These are phyloP conservation scores for Perkinsus olseni DNA, from an alignment of 169 alveolate genomes.

Conservation along the genomic window DNA sequence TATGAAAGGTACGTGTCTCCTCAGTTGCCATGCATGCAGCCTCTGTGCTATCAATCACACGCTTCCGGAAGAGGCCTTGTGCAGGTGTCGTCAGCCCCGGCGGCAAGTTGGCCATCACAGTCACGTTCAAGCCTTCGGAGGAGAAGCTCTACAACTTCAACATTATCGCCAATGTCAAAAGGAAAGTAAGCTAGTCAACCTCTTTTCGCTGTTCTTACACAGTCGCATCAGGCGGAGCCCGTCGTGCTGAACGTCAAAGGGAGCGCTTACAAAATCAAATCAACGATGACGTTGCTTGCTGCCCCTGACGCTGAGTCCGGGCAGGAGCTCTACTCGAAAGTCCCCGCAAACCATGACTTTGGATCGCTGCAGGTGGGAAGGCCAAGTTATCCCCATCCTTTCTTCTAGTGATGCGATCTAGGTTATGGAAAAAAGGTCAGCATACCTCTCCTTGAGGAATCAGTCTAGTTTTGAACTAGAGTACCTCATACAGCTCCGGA, in stretches of 20 bases:
- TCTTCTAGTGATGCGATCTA: not conserved
- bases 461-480: not conserved
- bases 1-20: conserved; percentile 33
- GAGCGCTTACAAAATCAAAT: conserved; percentile 67
- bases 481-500: not conserved
- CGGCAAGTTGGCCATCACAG: conserved; percentile 58
- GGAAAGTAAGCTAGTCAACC: conserved; percentile 44
- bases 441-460: not conserved
- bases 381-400: no score
- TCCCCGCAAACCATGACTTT: not conserved
- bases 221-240: conserved; percentile 38
- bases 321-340: conserved; percentile 33
- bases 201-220: not conserved
- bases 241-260: conserved; percentile 81
- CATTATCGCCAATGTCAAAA: conserved; percentile 72
- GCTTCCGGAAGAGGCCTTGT: conserved; percentile 53
- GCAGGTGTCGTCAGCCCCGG: conserved; percentile 64
- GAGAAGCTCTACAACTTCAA: conserved; percentile 74
- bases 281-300: conserved; percentile 46
- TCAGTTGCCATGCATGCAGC: conserved; percentile 54
- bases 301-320: conserved; percentile 36
- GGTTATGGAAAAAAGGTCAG: conserved; percentile 7
- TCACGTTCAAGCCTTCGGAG: conserved; percentile 66
- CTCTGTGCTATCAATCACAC: no score
- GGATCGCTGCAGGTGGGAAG: not conserved